Conservation (phyloP, 805 yeast genomes). For the Kodamaea restingae region DNA sequence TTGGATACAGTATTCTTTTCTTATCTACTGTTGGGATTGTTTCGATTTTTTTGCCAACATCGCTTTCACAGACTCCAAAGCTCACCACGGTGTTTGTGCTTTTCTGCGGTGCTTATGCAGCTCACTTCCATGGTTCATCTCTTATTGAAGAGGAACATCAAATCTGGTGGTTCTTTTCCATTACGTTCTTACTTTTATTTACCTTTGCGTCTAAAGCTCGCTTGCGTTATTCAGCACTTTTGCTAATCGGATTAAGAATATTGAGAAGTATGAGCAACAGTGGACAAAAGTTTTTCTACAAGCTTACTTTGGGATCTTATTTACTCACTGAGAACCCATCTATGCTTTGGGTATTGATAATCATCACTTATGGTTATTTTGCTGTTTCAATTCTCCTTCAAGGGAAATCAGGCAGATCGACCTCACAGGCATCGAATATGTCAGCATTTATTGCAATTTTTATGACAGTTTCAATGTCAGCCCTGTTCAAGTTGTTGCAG, state of each 20-base stretch:
- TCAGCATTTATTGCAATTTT: conserved; percentile 45
- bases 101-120: conserved; percentile 45
- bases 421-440: conserved; percentile 22
- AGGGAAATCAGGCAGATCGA: conserved; percentile 22
- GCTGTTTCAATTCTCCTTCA: conserved; percentile 20
- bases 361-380: conserved; percentile 33
- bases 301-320: conserved; percentile 20
- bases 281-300: conserved; percentile 72
- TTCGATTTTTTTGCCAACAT: conserved; percentile 13
- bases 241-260: conserved; percentile 46
- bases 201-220: not conserved
- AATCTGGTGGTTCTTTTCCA: conserved; percentile 72
- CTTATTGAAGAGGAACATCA: conserved; percentile 95
- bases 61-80: not conserved
- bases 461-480: conserved; percentile 41
- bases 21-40: conserved; percentile 28
- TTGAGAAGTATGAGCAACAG: conserved; percentile 83
- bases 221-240: not conserved
- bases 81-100: conserved; percentile 9
- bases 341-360: conserved; percentile 47
- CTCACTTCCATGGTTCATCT: conserved; percentile 75
- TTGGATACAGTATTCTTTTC: conserved; percentile 19
- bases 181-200: conserved; percentile 14
- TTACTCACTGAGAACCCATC: conserved; percentile 27
- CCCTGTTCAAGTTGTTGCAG: conserved; percentile 54